Evolutionary conservation across 208 protist genomes (phyloP).

Genomic region (Acanthamoeba lenticulata): DNA sequence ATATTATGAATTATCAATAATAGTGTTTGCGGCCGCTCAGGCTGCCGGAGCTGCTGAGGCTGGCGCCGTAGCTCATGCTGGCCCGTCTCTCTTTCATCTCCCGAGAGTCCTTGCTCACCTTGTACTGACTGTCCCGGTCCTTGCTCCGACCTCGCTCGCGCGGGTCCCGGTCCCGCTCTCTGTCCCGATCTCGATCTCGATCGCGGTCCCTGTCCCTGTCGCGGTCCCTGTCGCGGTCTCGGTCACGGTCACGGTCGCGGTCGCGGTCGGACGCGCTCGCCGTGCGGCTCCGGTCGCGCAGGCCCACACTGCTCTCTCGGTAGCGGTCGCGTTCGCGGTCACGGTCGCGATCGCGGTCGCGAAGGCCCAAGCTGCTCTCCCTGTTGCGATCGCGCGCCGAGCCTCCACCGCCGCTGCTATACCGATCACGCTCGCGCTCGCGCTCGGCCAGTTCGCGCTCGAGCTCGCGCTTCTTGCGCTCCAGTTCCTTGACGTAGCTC

Average conservation of each 20-base stretch:
- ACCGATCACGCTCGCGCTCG: neutral
- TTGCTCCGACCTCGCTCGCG: neutral
- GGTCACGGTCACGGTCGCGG: neutral
- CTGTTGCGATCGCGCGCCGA: neutral
- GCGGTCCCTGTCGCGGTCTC: neutral
- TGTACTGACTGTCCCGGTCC: neutral
- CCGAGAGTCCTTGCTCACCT: neutral
- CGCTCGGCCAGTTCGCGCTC: neutral
- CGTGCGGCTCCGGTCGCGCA: neutral
- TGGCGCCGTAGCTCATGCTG: neutral
- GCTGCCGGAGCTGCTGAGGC: too few relatives aligned
- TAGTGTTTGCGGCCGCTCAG: too few relatives aligned
- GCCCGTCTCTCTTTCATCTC: neutral
- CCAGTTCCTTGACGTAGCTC: neutral
- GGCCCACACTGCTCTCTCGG: neutral
- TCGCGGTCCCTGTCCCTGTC: neutral
- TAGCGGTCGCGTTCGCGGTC: neutral
- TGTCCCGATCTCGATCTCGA: neutral
- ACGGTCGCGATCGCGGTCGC: neutral
- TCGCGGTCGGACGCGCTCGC: neutral
- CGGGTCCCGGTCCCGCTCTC: neutral
- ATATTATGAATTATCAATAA: too few relatives aligned
- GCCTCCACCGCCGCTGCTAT: neutral
- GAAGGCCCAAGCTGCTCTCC: neutral
- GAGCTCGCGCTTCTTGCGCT: conserved; percentile 22